These are phyloP conservation scores for Botrytis elliptica DNA, from an alignment of 2,329 filamentous ascomycete species.

Conservation along the genomic window DNA sequence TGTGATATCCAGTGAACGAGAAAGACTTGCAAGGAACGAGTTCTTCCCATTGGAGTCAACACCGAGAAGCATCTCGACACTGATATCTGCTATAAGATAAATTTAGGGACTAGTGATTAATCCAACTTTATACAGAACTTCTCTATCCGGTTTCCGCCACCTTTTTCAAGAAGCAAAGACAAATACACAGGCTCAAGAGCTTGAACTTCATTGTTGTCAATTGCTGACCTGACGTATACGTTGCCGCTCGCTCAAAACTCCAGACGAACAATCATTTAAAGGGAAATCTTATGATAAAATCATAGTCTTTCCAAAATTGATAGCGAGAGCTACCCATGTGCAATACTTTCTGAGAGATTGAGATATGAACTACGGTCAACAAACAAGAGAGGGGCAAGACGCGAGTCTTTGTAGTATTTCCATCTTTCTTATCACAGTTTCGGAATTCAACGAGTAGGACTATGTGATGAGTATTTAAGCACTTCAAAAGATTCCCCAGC, in stretches of 20 bases:
- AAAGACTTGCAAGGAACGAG: background rate
- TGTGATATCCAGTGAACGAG: rapidly evolving
- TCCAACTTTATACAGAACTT: rapidly evolving
- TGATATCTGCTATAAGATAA: background rate
- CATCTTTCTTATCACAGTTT: background rate
- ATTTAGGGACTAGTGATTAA: background rate
- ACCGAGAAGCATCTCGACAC: background rate
- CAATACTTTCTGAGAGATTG: background rate
- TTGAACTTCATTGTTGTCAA: no score
- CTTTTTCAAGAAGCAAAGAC: background rate
- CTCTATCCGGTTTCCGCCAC: background rate
- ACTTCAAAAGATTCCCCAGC: background rate
- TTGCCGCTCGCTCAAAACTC: no score
- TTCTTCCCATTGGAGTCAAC: background rate
- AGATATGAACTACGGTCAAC: no score
- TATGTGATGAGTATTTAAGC: background rate
- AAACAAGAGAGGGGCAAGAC: background rate
- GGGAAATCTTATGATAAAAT: background rate
- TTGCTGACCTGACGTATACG: rapidly evolving
- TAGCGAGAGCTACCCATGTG: background rate
- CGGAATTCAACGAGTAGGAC: no score
- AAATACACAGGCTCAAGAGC: background rate
- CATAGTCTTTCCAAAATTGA: background rate
- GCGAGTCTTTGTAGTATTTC: background rate
- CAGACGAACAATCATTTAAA: background rate